Evolutionary conservation across 306 rosid species (phyloP).

Genomic region (Parietaria judaica): DNA sequence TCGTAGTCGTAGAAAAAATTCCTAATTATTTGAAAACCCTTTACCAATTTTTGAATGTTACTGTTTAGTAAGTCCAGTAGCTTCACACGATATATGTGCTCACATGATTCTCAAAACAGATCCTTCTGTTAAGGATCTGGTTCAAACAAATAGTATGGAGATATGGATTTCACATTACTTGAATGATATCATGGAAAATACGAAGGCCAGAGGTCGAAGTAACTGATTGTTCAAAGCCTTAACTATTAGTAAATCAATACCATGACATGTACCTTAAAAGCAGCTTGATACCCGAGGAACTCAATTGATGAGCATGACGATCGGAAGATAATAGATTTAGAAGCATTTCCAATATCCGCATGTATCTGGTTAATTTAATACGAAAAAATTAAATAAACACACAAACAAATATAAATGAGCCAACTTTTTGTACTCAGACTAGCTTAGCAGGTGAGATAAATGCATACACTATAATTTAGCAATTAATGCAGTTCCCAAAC

Average conservation of each 20-base stretch:
- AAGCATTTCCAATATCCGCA: slow-evolving; percentile 62
- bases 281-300: slow-evolving; percentile 79
- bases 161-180: too few species aligned
- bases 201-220: too few species aligned
- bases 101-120: too few species aligned
- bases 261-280: slow-evolving; percentile 41
- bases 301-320: slow-evolving; percentile 61
- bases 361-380: slow-evolving; percentile 45
- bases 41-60: too few species aligned
- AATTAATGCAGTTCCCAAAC: background rate
- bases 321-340: slow-evolving; percentile 52
- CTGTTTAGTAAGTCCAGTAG: too few species aligned
- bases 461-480: background rate
- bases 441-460: slow-evolving; percentile 12
- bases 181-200: too few species aligned
- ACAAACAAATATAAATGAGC: slow-evolving; percentile 10
- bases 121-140: too few species aligned
- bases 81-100: too few species aligned
- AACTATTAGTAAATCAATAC: background rate
- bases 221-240: too few species aligned
- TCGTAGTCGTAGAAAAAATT: too few species aligned
- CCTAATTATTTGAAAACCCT: too few species aligned
- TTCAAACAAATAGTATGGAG: too few species aligned
- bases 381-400: background rate
- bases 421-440: slow-evolving; percentile 11